A percentile compares a stretch with the other conserved stretches of the same genome.
phyloP scores from a whole-genome alignment of 768 basidiomycete genomes.

The Podaxis sp. region DNA sequence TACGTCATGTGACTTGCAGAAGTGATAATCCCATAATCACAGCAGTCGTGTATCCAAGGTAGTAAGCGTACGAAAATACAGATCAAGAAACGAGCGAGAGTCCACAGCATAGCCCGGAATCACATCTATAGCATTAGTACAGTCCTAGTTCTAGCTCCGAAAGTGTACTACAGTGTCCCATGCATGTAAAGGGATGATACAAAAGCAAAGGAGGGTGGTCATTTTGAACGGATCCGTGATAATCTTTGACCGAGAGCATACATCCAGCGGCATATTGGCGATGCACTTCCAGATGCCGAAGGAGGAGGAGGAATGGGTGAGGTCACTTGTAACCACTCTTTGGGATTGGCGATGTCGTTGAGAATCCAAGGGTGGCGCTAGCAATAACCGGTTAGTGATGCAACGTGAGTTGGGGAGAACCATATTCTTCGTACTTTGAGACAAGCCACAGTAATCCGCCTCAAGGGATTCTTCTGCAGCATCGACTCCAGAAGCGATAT shows the following conservation, averaged over 20 bases:
- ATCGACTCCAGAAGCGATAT: conserved; percentile 37
- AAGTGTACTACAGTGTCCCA: neutral
- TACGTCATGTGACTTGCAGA: conserved; percentile 10
- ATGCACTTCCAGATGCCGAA: neutral
- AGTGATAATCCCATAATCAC: neutral
- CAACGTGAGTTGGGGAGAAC: neutral
- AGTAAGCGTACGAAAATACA: neutral
- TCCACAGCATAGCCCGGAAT: neutral
- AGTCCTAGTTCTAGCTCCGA: neutral
- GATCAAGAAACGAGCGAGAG: neutral
- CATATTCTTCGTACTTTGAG: conserved; percentile 28
- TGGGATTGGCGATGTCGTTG: conserved; percentile 29
- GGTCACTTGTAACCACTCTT: conserved; percentile 35
- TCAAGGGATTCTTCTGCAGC: conserved; percentile 38
- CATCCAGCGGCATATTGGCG: conserved; percentile 25
- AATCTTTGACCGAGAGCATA: conserved; percentile 28
- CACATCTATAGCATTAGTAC: conserved; percentile 5
- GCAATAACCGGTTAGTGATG: neutral
- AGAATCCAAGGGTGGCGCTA: conserved; percentile 40
- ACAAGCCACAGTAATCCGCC: conserved; percentile 29
- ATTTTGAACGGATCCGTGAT: neutral
- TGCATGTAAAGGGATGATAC: neutral
- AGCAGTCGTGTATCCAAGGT: neutral
- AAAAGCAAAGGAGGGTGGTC: neutral
- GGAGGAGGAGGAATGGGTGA: conserved; percentile 20